Conservation (phyloP, 2,329 filamentous ascomycete species). For the Colletotrichum viniferum region DNA sequence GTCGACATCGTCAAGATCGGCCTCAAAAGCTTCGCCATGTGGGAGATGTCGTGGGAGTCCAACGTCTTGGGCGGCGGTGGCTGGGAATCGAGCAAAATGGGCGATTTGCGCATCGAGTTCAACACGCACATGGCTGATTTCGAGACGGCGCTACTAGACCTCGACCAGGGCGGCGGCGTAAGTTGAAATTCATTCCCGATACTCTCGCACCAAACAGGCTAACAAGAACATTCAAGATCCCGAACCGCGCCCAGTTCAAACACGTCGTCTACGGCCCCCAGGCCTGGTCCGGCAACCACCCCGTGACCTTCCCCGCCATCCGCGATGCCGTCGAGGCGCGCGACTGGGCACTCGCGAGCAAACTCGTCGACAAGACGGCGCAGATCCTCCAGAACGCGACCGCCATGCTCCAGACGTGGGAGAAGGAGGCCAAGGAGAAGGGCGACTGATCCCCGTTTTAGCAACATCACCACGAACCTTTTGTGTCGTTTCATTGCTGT, state of each 20-base stretch:
- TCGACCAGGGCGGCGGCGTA: conserved; percentile 75
- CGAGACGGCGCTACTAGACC: conserved; percentile 82
- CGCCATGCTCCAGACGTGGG: conserved; percentile 27
- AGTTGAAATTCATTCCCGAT: conserved; percentile 24
- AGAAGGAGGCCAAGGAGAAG: background rate
- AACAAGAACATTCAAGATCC: conserved; percentile 59
- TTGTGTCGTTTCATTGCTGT: background rate
- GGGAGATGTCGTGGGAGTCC: conserved; percentile 79
- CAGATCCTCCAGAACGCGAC: conserved; percentile 68
- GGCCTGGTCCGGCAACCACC: conserved; percentile 71
- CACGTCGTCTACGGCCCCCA: conserved; percentile 89
- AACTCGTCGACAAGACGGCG: conserved; percentile 74
- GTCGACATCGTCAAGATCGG: conserved; percentile 63
- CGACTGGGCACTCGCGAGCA: conserved; percentile 72
- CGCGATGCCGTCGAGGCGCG: conserved; percentile 76
- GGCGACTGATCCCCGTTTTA: background rate
- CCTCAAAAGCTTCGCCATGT: conserved; percentile 71
- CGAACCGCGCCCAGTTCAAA: conserved; percentile 90
- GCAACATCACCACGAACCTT: background rate
- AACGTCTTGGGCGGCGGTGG: conserved; percentile 73
- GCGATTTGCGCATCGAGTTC: conserved; percentile 71
- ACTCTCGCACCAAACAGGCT: conserved; percentile 6
- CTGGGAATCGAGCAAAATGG: conserved; percentile 75
- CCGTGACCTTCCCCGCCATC: conserved; percentile 67
- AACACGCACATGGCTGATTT: conserved; percentile 82